Evolutionary conservation across 352 stramenopile species (phyloP), one percentile per base, ranked within the genome.

Genomic region (Phytopythium boreale): DNA sequence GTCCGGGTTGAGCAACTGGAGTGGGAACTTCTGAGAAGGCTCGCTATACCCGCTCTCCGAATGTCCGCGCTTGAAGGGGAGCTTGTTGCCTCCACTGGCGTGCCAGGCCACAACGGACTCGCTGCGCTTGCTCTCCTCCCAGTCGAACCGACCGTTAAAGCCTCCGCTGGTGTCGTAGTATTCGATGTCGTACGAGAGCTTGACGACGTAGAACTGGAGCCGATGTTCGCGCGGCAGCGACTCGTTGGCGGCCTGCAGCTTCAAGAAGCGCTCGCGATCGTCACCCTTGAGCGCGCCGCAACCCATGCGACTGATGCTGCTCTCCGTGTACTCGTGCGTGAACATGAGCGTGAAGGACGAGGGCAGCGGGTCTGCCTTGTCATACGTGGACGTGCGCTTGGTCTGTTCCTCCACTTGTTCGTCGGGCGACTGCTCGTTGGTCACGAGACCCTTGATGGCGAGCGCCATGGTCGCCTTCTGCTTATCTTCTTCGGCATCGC

Each of bases 1-100:
- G 3, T 51, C 55, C 1, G 66, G 69, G 53, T 76, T 76, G n/a
- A 72, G 39, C 19, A 75, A 57, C 20, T 74, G 68, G 8, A 62
- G n/a, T 4, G 47, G 59, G 22, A 66, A 49, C 26, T 26, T 43
- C 15, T 26, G 29, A 1, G 43, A 46, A 19, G 44, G 22, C 24
- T n/a, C 44, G 8, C 1, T 31, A 14, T n/a, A 41, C 15, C 22
- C 34, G 14, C 27, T 46, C 5, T 20, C 20, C 8, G 19, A 44
- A 6, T 10, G 39, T 0, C 10, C 22, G 3, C 41, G 64, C 31
- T 22, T 27, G 19, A 26, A 56, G 2, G 22, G 55, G 7, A 46
- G 31, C 24, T 46, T 55, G 15, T 65, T 53, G 5, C 64, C 64
- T 12, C 43, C 27, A 2, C 56, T 56, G 12, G 53, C 39, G 29